phyloP scores from a whole-genome alignment of 192 early-diverging fungal genomes.

The Oehlia diaphana region DNA sequence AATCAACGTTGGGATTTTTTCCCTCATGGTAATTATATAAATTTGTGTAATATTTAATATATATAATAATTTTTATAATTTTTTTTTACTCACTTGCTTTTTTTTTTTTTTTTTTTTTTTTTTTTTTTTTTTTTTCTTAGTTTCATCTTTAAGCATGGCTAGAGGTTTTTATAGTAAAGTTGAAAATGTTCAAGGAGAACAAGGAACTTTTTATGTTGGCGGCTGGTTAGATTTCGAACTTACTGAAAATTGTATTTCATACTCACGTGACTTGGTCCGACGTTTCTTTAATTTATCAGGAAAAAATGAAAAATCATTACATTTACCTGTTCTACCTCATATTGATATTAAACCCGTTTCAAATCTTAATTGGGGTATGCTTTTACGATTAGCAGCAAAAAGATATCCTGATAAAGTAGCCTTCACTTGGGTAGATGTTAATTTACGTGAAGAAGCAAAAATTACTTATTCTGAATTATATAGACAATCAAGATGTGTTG shows the following conservation, averaged over 20 bases:
- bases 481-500: constrained; percentile 11
- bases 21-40: constrained; percentile 18
- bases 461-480: background rate
- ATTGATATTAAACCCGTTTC: constrained; percentile 9
- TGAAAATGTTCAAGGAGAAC: constrained; percentile 19
- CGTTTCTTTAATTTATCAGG: constrained; percentile 1
- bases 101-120: too few species aligned
- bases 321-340: background rate
- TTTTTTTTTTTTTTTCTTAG: constrained; percentile 5
- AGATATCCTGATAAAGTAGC: constrained; percentile 10
- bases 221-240: constrained; percentile 28
- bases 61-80: too few species aligned
- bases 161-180: constrained; percentile 17
- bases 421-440: constrained; percentile 11
- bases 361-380: background rate
- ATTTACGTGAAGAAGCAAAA: background rate
- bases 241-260: constrained; percentile 1
- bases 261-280: constrained; percentile 4
- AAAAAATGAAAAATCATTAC: background rate
- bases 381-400: background rate
- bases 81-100: background rate
- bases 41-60: too few species aligned
- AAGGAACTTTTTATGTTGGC: constrained; percentile 14
- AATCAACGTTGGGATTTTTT: constrained; percentile 27
- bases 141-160: constrained; percentile 6